Percentiles rank a stretch among this genome's conserved stretches.
phyloP scores from a whole-genome alignment of 345 rosid species.

The Lepidium aucheri region DNA sequence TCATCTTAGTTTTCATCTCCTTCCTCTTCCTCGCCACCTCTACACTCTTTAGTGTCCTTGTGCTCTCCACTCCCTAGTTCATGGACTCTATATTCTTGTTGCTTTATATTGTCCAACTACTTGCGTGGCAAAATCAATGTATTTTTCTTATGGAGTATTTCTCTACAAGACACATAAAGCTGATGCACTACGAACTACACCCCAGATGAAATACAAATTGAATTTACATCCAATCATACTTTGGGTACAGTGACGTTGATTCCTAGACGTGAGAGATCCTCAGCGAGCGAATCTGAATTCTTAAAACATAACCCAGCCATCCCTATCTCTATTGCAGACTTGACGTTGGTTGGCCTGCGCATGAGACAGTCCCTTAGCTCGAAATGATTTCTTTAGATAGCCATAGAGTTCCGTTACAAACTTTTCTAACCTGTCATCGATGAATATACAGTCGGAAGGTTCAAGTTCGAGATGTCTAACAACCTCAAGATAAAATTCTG shows the following conservation, averaged over 20 bases:
- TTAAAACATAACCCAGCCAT: constrained; percentile 61
- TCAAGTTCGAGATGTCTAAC: constrained; percentile 58
- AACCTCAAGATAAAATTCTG: constrained; percentile 51
- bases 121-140: constrained; percentile 1
- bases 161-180: background rate
- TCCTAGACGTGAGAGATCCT: constrained; percentile 46
- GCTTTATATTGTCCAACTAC: background rate
- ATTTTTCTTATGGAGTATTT: background rate
- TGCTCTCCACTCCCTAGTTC: constrained; percentile 40
- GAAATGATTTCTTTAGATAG: background rate
- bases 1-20: constrained; percentile 59
- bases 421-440: constrained; percentile 66
- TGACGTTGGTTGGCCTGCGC: constrained; percentile 56
- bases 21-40: constrained; percentile 48
- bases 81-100: background rate
- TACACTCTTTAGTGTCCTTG: constrained; percentile 45
- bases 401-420: background rate
- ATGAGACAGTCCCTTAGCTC: constrained; percentile 1
- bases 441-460: constrained; percentile 61
- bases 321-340: constrained; percentile 69
- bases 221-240: background rate
- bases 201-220: background rate
- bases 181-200: background rate
- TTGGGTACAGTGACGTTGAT: constrained; percentile 29
- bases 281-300: constrained; percentile 40